Conservation (phyloP, 805 yeast genomes). For the Wickerhamomyces rabaulensis region DNA sequence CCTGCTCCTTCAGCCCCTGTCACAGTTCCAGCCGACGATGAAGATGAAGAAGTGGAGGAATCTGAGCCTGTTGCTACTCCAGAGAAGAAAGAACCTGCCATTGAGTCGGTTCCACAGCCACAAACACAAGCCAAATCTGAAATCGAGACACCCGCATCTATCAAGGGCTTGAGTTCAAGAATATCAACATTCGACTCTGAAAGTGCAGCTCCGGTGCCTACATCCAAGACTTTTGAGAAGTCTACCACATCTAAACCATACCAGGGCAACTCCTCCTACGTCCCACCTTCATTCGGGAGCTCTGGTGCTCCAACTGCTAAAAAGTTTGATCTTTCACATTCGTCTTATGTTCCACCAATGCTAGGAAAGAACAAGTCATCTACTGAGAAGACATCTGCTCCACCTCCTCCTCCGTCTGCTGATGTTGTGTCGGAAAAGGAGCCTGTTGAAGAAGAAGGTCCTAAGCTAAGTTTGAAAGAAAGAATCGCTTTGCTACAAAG, state of each 20-base stretch:
- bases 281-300: conserved; percentile 22
- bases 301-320: neutral
- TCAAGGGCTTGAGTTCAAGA: conserved; percentile 6
- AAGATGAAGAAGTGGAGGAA: neutral
- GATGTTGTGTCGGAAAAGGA: conserved; percentile 21
- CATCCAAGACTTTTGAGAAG: conserved; percentile 6
- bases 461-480: conserved; percentile 79
- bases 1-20: neutral
- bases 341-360: conserved; percentile 24
- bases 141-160: conserved; percentile 1
- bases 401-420: conserved; percentile 26
- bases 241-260: conserved; percentile 8
- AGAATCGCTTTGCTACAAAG: conserved; percentile 81
- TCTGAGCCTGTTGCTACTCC: too few relatives aligned
- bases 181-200: conserved; percentile 12
- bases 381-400: conserved; percentile 9
- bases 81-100: neutral
- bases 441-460: conserved; percentile 48
- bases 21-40: neutral
- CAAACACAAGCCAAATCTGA: neutral
- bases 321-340: conserved; percentile 14
- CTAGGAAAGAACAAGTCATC: conserved; percentile 13
- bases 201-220: conserved; percentile 3
- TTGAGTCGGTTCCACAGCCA: neutral
- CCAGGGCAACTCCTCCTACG: conserved; percentile 24